phyloP scores from a whole-genome alignment of 805 yeast species.

The Kuraishia piskuri region DNA sequence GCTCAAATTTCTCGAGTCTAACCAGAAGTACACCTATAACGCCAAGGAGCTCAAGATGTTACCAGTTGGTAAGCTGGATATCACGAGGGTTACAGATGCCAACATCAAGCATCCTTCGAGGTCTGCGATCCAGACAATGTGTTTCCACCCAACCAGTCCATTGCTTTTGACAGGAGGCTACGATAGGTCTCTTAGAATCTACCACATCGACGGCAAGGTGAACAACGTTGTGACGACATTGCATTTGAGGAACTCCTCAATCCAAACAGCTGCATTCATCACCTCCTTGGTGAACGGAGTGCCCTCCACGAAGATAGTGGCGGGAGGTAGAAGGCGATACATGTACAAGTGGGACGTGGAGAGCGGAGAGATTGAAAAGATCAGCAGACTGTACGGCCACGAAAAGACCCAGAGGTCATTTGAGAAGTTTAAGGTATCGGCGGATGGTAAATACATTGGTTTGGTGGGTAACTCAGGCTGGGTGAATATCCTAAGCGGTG shows the following conservation, averaged over 20 bases:
- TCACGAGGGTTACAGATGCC: slow-evolving; percentile 82
- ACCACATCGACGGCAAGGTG: slow-evolving; percentile 80
- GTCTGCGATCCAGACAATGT: slow-evolving; percentile 76
- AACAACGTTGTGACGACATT: slow-evolving; percentile 79
- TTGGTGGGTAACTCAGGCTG: slow-evolving; percentile 84
- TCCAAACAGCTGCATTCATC: slow-evolving; percentile 57
- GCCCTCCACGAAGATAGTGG: slow-evolving; percentile 47
- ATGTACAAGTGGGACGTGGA: slow-evolving; percentile 87
- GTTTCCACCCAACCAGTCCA: slow-evolving; percentile 83
- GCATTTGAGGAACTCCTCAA: slow-evolving; percentile 70
- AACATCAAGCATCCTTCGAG: slow-evolving; percentile 59
- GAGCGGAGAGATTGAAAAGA: slow-evolving; percentile 60
- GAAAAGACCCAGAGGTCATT: slow-evolving; percentile 77
- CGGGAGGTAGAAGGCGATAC: slow-evolving; percentile 87
- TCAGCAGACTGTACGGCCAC: slow-evolving; percentile 87
- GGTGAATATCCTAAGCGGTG: slow-evolving; percentile 71
- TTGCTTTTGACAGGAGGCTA: slow-evolving; percentile 85
- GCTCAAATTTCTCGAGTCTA: slow-evolving; percentile 21
- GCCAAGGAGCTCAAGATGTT: slow-evolving; percentile 43
- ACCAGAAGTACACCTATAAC: slow-evolving; percentile 18
- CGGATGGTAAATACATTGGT: slow-evolving; percentile 64
- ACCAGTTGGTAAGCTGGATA: slow-evolving; percentile 63
- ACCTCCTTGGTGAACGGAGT: slow-evolving; percentile 9
- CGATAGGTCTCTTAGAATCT: slow-evolving; percentile 79
- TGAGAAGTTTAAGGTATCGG: slow-evolving; percentile 76